Evolutionary conservation across 1,284 basidiomycete genomes (phyloP).

Genomic region (Schizophyllum commune): DNA sequence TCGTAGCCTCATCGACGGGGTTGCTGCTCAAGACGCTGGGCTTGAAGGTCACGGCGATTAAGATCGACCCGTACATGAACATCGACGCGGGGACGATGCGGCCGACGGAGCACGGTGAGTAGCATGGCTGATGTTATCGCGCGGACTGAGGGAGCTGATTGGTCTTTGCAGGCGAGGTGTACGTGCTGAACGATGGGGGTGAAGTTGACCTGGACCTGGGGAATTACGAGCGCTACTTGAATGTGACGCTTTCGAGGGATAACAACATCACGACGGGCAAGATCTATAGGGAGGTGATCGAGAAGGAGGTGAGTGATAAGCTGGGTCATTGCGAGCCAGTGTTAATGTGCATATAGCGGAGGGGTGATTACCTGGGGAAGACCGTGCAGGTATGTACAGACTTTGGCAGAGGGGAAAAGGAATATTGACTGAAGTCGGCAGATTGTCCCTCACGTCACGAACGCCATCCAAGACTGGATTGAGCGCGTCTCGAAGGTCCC

Average conservation of each 20-base stretch:
- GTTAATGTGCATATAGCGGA: constrained; percentile 44
- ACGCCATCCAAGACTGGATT: constrained; percentile 98
- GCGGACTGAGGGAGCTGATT: constrained; percentile 12
- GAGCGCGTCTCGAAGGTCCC: constrained; percentile 91
- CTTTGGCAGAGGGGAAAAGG: background rate
- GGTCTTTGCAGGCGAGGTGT: constrained; percentile 77
- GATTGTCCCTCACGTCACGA: constrained; percentile 97
- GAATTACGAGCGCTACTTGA: constrained; percentile 97
- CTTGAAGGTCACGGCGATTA: constrained; percentile 96
- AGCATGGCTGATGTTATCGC: background rate
- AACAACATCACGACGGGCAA: constrained; percentile 99
- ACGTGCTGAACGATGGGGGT: constrained; percentile 96
- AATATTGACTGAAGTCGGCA: constrained; percentile 25
- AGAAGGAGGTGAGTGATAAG: constrained; percentile 75
- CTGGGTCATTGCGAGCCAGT: background rate
- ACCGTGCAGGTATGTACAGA: constrained; percentile 74
- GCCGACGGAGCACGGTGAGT: constrained; percentile 92
- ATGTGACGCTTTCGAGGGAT: constrained; percentile 89
- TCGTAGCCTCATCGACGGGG: constrained; percentile 90
- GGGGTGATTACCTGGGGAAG: constrained; percentile 96
- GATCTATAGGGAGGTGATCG: constrained; percentile 95
- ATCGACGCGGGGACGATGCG: constrained; percentile 99
- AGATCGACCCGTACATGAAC: constrained; percentile 99
- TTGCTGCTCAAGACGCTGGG: constrained; percentile 93
- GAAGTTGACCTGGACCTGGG: constrained; percentile 98